Evolutionary conservation across 495 filamentous ascomycete genomes (phyloP), one percentile per base, ranked within the genome.

Genomic region (Annulohypoxylon stygium): DNA sequence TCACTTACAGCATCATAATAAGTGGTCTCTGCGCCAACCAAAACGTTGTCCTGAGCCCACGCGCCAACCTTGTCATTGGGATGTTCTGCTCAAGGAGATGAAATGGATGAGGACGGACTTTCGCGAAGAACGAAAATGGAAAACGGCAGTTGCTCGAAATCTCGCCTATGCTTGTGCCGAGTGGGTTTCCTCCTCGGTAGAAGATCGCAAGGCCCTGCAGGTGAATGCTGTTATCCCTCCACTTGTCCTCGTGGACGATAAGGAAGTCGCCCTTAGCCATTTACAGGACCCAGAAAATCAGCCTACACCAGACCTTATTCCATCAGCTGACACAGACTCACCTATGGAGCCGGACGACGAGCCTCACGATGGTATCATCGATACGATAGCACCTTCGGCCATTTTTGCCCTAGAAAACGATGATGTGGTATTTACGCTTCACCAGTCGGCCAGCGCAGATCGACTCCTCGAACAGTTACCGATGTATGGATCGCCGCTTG

Each of bases 81-180:
- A 99, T 83, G 86, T 96, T 48, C 79, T 98, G 45, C 82, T 98
- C 8, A 87, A 93, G 70, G 93, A 99, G 81, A 92, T 95, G 88
- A 97, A 93, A 80, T 98, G 96, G 97, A 93, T 99, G 90, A 88
- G 93, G 41, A 97, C 93, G 2, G 96, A 99, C 82, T 98, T 98
- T 75, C 86, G 92, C 34, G 93, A 97, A 81, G 96, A 99, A 79
- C 83, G 93, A 30, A 97, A 97, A 78, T 97, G 93, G 93, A 98
- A 98, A 79, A 89, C 90, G 68, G 89, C 92, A 55, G 87, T 91
- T 45, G 94, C 94, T 2, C 89, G 88, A 60, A 91, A 90, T 59
- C 85, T 94, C 48, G 94, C 94, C 3, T 83, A 90, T 65, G 90
- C 89, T 77, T 98, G 95, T 81, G 91, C 92, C 1, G 90, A 94